Base-by-base conservation (phyloP, 352 stramenopile species). In the Phytophthora europaea region DNA sequence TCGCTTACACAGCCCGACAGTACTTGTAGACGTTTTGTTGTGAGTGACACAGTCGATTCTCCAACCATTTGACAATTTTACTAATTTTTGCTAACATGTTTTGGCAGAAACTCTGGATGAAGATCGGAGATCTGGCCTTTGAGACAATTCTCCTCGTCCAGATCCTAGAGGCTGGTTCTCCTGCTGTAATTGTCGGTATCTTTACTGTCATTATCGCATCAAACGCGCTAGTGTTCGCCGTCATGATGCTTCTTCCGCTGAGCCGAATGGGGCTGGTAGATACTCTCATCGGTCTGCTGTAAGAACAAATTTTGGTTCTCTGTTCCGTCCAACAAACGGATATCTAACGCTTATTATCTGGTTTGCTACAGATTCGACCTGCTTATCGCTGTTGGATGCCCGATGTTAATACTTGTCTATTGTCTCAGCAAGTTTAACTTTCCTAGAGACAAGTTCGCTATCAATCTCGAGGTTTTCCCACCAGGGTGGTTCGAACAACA, bases 391-490 rank as follows among this genome's bases (percentile, higher is more conserved):
- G 55, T 86, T 23, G 61, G 65, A 4, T 87, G 76, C 36, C 81
- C 79, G 0, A 73, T 87, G 20, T 22, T 77, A 16, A 63, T 78
- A 3, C 40, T 83, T 12, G 3, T 73, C 5, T 82, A 84, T 23
- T 78, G 76, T 34, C 40, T 83, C 13, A 65, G 52, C 2, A 69
- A 62, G 4, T 83, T 88, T 18, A 59, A 54, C 12, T 75, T 87
- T 51, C 68, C 79, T 26, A 67, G 67, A 2, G 58, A 70, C 10
- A 70, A 75, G 18, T 68, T 77, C 10, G 75, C 36, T 6, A 78
- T 87, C 58, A 86, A 76, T 40, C 28, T 61, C 3, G 33, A 52
- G 15, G 65, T 76, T 9, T 82, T 80, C n/a, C 58, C 62, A 7
- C 6, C 59, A 13, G 68, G 71, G 0, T 67, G 28, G 33, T 82